Evolutionary conservation across 2,329 filamentous ascomycete genomes (phyloP).

Genomic region (Penicillium sp.): DNA sequence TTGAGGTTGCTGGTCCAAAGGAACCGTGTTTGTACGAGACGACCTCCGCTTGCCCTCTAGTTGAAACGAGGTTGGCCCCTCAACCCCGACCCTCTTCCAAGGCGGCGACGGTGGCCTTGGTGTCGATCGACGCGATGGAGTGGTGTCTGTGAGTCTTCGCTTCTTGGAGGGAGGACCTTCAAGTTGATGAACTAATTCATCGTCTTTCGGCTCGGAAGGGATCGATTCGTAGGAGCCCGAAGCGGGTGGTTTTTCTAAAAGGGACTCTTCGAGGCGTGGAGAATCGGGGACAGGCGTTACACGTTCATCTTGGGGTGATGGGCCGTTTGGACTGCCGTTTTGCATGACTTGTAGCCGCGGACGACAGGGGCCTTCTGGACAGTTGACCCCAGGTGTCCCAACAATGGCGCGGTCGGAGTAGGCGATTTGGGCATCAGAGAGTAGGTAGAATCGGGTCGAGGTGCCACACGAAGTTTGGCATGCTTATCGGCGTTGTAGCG

Average conservation of each 20-base stretch:
- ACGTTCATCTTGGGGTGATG: slow-evolving; percentile 44
- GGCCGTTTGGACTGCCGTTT: slow-evolving; percentile 50
- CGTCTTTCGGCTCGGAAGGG: slow-evolving; percentile 34
- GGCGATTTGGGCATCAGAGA: slow-evolving; percentile 46
- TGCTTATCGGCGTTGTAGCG: slow-evolving; percentile 48
- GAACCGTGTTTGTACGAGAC: slow-evolving; percentile 57
- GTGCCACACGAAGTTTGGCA: slow-evolving; percentile 48
- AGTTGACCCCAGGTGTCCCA: slow-evolving; percentile 52
- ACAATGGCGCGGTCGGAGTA: slow-evolving; percentile 42
- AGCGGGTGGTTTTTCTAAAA: slow-evolving; percentile 27
- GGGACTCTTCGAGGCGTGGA: slow-evolving; percentile 24
- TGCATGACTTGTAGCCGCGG: slow-evolving; percentile 50
- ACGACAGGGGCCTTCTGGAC: slow-evolving; percentile 46
- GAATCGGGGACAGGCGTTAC: slow-evolving; percentile 37
- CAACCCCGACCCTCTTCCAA: slow-evolving; percentile 84
- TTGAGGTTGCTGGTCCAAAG: slow-evolving; percentile 52
- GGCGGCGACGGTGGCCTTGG: slow-evolving; percentile 72
- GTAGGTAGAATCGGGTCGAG: slow-evolving; percentile 37
- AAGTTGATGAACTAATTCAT: slow-evolving; percentile 33
- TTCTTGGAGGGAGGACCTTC: slow-evolving; percentile 51
- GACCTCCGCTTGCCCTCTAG: slow-evolving; percentile 66
- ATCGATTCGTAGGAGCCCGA: slow-evolving; percentile 29
- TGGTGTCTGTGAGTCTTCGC: slow-evolving; percentile 46
- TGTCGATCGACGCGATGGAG: slow-evolving; percentile 40
- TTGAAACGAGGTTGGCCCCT: slow-evolving; percentile 85